Base-by-base conservation (phyloP, 257 asterid species). In the Nemophila menziesii region DNA sequence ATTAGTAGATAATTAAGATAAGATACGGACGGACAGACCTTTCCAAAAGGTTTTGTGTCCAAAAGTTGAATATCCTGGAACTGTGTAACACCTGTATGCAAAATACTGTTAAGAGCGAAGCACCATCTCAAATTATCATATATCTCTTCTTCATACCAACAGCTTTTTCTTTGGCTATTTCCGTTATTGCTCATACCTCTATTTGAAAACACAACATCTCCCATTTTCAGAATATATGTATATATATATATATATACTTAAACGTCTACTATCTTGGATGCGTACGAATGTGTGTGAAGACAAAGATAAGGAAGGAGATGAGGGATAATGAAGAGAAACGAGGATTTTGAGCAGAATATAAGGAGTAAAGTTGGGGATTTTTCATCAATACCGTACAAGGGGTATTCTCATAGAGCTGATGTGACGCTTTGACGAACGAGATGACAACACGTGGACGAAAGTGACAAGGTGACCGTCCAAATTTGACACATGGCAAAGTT, bases 71-170 rank as follows among this genome's bases (percentile, higher is more conserved):
- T 86, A 65, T 82, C 94, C 74, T 86, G 97, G 61, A 55, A 86
- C 58, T 74, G 93, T n/a, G 82, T 74, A 49, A 80, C 85, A 54
- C 97, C 93, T 14, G 93, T 82, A 62, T 86, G 94, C 80, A 82
- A 60, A 43, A 86, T 82, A 49, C 97, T 86, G 75, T 89, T 89
- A 59, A 89, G 93, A 18, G 97, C 97, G 60, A 89, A 89, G 49
- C 93, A 83, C 97, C 97, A 89, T 52, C 93, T 72, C 70, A 89
- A 62, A 41, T 89, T 82, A 44, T 75, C 93, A 55, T 89, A 95
- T 57, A 89, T 84, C 60, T 89, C 97, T 64, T 89, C 97, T 64
- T 89, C 97, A 51, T 83, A 89, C 97, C 97, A 89, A 55, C 97
- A 86, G 55, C 94, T 77, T 78, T 86, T 86, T 52, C 97, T 86